Conservation (phyloP, 1,284 basidiomycete species). For the Boletus calvinii region DNA sequence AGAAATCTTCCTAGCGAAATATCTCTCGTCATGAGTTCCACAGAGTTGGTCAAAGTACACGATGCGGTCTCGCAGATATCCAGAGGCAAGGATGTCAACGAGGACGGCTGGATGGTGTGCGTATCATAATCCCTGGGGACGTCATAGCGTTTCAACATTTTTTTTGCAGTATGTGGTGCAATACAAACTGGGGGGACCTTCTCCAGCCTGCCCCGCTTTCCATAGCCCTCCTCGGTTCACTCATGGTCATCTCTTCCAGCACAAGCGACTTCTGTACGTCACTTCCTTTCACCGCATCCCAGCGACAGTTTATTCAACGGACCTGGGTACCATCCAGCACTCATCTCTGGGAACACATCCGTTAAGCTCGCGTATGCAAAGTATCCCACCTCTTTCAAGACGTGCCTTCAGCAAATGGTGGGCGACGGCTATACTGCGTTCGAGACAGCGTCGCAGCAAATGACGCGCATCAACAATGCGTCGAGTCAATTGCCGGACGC, state of each 20-base stretch:
- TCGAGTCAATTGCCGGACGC: constrained; percentile 19
- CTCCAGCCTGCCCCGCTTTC: constrained; percentile 24
- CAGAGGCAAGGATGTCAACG: constrained; percentile 22
- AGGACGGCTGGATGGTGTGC: constrained; percentile 26
- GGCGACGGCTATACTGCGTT: constrained; percentile 24
- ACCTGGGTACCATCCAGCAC: constrained; percentile 3
- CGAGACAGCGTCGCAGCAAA: constrained; percentile 20
- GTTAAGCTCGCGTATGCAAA: constrained; percentile 12
- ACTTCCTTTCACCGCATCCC: too few species aligned
- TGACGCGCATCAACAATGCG: constrained; percentile 23
- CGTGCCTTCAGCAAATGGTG: constrained; percentile 24
- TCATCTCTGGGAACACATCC: constrained; percentile 9
- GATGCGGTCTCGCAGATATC: constrained; percentile 20
- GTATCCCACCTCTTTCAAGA: constrained; percentile 23
- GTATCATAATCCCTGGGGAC: not conserved
- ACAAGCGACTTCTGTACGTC: constrained; percentile 20
- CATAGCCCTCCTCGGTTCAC: constrained; percentile 22
- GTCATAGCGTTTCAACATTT: not conserved
- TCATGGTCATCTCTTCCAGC: constrained; percentile 26
- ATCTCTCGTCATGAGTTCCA: constrained; percentile 1
- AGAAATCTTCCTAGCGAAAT: too few species aligned
- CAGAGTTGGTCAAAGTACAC: constrained; percentile 14
- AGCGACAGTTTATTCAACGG: too few species aligned
- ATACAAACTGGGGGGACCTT: constrained; percentile 23
- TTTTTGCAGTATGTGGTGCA: constrained; percentile 22